A percentile compares a stretch with the other conserved stretches of the same genome.
Conservation (phyloP, 202 grass and related monocot species). For the Musa balbisiana region DNA sequence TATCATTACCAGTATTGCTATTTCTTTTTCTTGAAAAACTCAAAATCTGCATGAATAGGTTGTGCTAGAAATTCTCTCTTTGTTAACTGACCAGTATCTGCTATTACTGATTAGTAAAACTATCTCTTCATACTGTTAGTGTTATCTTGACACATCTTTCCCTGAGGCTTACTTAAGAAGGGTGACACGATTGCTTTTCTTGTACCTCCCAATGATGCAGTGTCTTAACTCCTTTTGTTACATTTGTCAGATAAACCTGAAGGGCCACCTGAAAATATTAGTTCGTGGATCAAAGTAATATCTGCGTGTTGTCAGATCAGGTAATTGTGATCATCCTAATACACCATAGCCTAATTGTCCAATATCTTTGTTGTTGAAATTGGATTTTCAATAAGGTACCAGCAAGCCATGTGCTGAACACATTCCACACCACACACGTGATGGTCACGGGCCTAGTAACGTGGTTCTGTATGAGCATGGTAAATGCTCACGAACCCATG, state of each 20-base stretch:
- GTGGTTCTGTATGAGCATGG: no score
- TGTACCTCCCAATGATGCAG: background rate
- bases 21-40: no score
- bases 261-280: slow-evolving; percentile 67
- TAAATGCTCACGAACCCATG: background rate
- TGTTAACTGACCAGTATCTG: no score
- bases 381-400: background rate
- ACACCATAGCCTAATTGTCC: no score
- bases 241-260: slow-evolving; percentile 31
- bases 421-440: background rate
- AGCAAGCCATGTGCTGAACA: background rate
- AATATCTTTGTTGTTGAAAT: background rate
- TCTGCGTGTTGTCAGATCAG: slow-evolving; percentile 76
- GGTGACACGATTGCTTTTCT: background rate
- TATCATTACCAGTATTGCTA: no score
- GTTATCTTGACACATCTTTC: background rate
- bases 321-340: slow-evolving; percentile 25
- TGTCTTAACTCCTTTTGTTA: background rate
- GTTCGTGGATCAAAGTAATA: slow-evolving; percentile 61
- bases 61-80: no score
- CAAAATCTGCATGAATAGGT: no score
- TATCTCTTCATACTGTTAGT: background rate
- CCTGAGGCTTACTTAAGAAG: background rate
- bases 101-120: no score
- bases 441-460: background rate